Evolutionary conservation across 2,329 filamentous ascomycete genomes (phyloP), one percentile per base, ranked within the genome.

Genomic region (Emericellopsis atlantica): DNA sequence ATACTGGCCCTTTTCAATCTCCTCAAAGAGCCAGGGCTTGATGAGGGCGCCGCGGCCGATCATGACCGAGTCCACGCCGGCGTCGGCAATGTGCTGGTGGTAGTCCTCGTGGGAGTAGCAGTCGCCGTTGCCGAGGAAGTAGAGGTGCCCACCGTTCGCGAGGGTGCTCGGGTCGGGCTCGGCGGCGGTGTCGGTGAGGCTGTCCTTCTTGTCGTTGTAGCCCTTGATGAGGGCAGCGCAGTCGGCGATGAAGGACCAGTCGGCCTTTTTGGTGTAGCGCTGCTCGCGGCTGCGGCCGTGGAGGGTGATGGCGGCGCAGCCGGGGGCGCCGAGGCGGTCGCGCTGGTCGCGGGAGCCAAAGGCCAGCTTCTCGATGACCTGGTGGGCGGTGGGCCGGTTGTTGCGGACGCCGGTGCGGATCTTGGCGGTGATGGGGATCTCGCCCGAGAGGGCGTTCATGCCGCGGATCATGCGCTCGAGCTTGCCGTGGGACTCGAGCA

Each of bases 11-110:
- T 79, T 75, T 49, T 85, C 77, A 42, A 98, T 96, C 62, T 98
- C 92, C 61, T 98, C 92, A 56, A 96, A 98, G 46, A 98, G 70
- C 92, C 92, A 98, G 1, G 92, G 92, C 65, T 98, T 98, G 64
- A 96, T 86, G 44, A 98, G 74, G 9, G 92, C 92, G 43, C 92
- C 92, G 45, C 92, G 84, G n/a, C 81, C 92, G 45, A 96, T 79
- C 92, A 98, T 96, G 56, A 95, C 84, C n/a, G 79, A 79, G 64
- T 96, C 90, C 36, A 96, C 88, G 37, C 77, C 76, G 31, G 85
- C 74, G 44, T 90, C 74, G 37, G 81, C 71, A 32, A 96, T 69
- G 53, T 92, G 80, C 43, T 79, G 67, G 47, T 79, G 79, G 65
- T 96, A 96, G 57, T 96, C 88, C 26, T 80, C 65, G 59, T 96